phyloP scores from a whole-genome alignment of 768 basidiomycete genomes.

The Calocybe indica region DNA sequence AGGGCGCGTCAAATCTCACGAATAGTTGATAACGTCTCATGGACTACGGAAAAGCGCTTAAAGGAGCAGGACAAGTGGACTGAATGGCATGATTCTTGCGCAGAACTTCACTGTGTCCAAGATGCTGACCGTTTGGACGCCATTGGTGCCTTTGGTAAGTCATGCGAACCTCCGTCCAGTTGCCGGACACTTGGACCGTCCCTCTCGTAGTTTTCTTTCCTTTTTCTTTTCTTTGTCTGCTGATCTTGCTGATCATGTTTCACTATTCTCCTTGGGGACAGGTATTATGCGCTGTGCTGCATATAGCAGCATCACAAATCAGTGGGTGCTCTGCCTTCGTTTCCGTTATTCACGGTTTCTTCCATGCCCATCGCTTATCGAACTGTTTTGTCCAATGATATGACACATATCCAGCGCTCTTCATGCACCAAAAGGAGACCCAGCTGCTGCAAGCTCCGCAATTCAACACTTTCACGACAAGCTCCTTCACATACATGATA shows the following conservation, averaged over 20 bases:
- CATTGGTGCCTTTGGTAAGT: conserved; percentile 71
- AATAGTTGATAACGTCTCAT: conserved; percentile 78
- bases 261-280: conserved; percentile 10
- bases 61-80: conserved; percentile 48
- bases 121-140: conserved; percentile 78
- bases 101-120: conserved; percentile 78
- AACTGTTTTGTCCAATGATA: background rate
- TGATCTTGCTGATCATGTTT: background rate
- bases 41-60: conserved; percentile 76
- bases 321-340: conserved; percentile 19
- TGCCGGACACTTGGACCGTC: too few relatives aligned
- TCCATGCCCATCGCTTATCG: background rate
- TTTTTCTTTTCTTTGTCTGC: background rate
- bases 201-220: background rate
- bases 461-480: conserved; percentile 87
- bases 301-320: conserved; percentile 50
- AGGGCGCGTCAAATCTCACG: conserved; percentile 48
- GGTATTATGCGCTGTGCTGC: conserved; percentile 68
- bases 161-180: too few relatives aligned
- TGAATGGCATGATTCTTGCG: conserved; percentile 63
- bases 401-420: conserved; percentile 26
- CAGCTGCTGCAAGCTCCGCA: conserved; percentile 41
- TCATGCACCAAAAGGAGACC: conserved; percentile 42
- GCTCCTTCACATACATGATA: conserved; percentile 63
- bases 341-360: background rate